Evolutionary conservation across 108 stramenopile genomes (phyloP).

Genomic region (Pseudonitzschia multiseries): DNA sequence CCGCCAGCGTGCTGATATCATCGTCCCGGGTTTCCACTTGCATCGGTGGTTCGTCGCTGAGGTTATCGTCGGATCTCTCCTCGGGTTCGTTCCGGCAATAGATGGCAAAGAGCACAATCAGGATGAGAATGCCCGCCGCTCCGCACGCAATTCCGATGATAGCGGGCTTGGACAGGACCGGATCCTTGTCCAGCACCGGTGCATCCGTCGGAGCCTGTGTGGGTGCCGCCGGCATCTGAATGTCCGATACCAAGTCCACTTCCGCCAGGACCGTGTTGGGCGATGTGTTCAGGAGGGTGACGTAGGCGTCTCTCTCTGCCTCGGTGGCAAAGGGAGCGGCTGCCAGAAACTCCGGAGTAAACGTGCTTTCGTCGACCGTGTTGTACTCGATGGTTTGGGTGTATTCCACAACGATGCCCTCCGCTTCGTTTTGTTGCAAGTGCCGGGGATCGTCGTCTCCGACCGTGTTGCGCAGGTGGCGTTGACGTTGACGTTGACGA

Average conservation of each 20-base stretch:
- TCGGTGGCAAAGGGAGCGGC: constrained; percentile 18
- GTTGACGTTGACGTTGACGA: no score
- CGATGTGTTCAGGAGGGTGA: constrained; percentile 8
- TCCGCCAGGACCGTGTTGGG: constrained; percentile 7
- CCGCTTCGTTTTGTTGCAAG: not conserved
- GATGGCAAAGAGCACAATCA: constrained; percentile 21
- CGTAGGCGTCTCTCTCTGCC: constrained; percentile 16
- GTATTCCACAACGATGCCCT: constrained; percentile 24
- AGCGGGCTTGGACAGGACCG: constrained; percentile 16
- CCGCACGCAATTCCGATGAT: constrained; percentile 69
- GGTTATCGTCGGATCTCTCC: constrained; percentile 30
- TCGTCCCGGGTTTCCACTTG: constrained; percentile 28
- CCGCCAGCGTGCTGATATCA: constrained; percentile 40
- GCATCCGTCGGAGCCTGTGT: constrained; percentile 13
- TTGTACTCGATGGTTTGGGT: constrained; percentile 24
- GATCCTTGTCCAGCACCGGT: not conserved
- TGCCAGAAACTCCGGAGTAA: not conserved
- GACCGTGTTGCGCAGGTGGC: not conserved
- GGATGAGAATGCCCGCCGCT: constrained; percentile 40
- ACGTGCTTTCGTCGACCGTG: not conserved
- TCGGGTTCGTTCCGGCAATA: constrained; percentile 10
- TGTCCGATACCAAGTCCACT: constrained; percentile 6
- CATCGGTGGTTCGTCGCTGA: constrained; percentile 16
- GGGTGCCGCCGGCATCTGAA: constrained; percentile 12
- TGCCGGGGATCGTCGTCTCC: constrained; percentile 7